Evolutionary conservation across 202 grass and related monocot genomes (phyloP).

Genomic region (Zoysia matrella): DNA sequence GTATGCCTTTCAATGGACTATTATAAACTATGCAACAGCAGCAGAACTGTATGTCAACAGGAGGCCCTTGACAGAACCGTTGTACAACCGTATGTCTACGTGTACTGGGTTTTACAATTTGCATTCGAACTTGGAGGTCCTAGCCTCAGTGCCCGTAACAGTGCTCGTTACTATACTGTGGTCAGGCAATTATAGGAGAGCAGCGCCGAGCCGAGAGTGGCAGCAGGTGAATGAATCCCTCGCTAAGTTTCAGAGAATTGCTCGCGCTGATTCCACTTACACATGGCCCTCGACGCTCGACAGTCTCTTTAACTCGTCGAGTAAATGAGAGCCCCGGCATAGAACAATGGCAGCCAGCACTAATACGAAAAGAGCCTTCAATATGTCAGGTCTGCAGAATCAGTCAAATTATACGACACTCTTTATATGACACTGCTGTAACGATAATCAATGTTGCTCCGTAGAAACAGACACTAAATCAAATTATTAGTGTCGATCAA

Average conservation of each 20-base stretch:
- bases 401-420: too few relatives aligned
- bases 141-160: background rate
- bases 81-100: background rate
- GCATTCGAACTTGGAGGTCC: background rate
- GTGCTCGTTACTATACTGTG: background rate
- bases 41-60: constrained; percentile 3
- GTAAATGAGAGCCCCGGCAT: constrained; percentile 23
- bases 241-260: constrained; percentile 17
- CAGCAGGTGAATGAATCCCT: constrained; percentile 17
- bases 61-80: background rate
- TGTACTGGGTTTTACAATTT: background rate
- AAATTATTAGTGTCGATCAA: too few relatives aligned
- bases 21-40: constrained; percentile 15
- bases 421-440: too few relatives aligned
- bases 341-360: background rate
- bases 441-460: too few relatives aligned
- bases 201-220: background rate
- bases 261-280: constrained; percentile 11
- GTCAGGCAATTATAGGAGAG: constrained; percentile 19
- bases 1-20: constrained; percentile 16
- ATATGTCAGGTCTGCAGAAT: too few relatives aligned
- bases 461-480: too few relatives aligned
- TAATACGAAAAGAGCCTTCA: too few relatives aligned
- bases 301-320: constrained; percentile 14
- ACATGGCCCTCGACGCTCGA: constrained; percentile 18